A percentile compares a stretch with the other conserved stretches of the same genome.
Conservation (phyloP, 192 early-diverging fungal genomes). For the Linnemannia exigua region DNA sequence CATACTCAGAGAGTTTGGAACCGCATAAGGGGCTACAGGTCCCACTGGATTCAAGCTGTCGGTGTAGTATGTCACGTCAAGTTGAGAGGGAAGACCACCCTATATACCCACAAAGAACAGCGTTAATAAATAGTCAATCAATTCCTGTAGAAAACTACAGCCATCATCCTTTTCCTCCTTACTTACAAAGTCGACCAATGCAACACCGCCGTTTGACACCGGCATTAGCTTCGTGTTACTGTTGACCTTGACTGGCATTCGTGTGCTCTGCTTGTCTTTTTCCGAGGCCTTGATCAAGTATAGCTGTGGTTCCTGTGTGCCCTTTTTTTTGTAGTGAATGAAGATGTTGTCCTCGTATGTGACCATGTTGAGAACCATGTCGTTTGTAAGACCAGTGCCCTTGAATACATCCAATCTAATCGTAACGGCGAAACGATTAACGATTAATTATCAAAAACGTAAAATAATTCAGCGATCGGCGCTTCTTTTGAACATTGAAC, state of each 20-base stretch:
- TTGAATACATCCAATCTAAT: background rate
- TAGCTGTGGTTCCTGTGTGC: background rate
- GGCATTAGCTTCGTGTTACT: background rate
- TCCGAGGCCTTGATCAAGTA: background rate
- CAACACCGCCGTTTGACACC: background rate
- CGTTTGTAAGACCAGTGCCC: background rate
- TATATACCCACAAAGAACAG: background rate
- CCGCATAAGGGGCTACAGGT: background rate
- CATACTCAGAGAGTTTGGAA: background rate
- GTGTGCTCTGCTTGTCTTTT: background rate
- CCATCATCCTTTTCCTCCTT: background rate
- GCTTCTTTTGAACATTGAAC: no score
- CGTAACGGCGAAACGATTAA: no score
- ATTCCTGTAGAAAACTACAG: background rate
- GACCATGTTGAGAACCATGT: slow-evolving; percentile 2
- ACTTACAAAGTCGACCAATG: background rate
- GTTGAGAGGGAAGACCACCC: background rate
- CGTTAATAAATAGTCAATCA: background rate
- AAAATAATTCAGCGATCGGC: no score
- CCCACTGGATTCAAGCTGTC: background rate
- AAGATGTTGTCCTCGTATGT: background rate
- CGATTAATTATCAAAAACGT: no score
- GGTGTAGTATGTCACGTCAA: background rate
- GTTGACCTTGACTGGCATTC: background rate
- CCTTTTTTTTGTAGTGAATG: background rate